Conservation (phyloP, 2,329 filamentous ascomycete species). For the Xylaria sp. region DNA sequence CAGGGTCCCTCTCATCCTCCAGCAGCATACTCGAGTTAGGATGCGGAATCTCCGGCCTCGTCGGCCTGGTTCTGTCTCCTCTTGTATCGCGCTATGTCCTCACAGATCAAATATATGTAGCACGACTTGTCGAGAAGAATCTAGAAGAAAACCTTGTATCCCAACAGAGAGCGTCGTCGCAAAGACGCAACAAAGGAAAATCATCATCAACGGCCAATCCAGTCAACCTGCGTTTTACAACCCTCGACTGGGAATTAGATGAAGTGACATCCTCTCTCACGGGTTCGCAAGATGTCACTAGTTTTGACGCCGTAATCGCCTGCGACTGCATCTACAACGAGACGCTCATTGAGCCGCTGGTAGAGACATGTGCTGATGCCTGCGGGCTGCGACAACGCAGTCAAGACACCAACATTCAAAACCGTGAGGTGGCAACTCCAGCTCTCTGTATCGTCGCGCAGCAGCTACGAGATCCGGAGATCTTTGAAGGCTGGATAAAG, state of each 20-base stretch:
- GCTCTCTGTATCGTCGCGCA: conserved; percentile 86
- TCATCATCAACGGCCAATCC: conserved; percentile 18
- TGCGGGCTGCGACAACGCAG: conserved; percentile 65
- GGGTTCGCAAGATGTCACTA: conserved; percentile 49
- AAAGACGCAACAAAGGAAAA: conserved; percentile 44
- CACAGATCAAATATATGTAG: conserved; percentile 89
- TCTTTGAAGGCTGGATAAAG: conserved; percentile 84
- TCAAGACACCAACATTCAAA: background rate
- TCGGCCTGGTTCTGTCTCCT: conserved; percentile 74
- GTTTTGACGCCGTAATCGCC: conserved; percentile 80
- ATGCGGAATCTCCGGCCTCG: conserved; percentile 84
- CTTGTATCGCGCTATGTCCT: conserved; percentile 74
- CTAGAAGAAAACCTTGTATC: conserved; percentile 67
- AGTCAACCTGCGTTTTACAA: conserved; percentile 63
- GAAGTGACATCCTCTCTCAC: conserved; percentile 59
- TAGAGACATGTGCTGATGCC: conserved; percentile 80
- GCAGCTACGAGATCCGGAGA: conserved; percentile 84
- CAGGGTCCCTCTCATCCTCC: conserved; percentile 60
- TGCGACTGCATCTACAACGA: conserved; percentile 98
- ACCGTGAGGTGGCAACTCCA: conserved; percentile 50
- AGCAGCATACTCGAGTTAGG: conserved; percentile 83
- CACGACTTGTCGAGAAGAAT: conserved; percentile 80
- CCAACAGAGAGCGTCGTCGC: conserved; percentile 25
- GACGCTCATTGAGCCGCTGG: conserved; percentile 80
- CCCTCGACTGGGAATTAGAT: conserved; percentile 86